Evolutionary conservation across 2,329 filamentous ascomycete species (phyloP).

Genomic region (Rachicladosporium sp.): DNA sequence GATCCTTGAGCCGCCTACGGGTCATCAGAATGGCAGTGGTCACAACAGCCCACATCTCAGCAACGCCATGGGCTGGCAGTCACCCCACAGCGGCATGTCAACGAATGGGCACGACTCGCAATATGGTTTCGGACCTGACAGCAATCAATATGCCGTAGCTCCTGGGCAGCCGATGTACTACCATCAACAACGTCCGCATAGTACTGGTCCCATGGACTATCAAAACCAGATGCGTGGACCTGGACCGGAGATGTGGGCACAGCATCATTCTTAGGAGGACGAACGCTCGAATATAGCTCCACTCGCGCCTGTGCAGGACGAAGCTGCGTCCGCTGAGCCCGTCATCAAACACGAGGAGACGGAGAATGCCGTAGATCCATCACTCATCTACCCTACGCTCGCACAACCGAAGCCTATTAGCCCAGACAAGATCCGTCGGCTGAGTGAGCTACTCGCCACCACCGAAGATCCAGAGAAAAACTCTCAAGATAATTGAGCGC

Average conservation of each 20-base stretch:
- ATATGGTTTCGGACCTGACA: constrained; percentile 71
- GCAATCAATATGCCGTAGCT: constrained; percentile 31
- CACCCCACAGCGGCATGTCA: constrained; percentile 62
- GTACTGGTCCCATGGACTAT: constrained; percentile 52
- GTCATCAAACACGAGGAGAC: too few relatives aligned
- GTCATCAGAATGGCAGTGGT: constrained; percentile 65
- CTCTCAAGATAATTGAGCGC: too few relatives aligned
- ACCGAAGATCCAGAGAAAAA: too few relatives aligned
- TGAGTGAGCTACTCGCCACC: too few relatives aligned
- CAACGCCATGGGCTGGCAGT: constrained; percentile 68
- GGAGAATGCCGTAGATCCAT: too few relatives aligned
- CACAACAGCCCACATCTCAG: constrained; percentile 75
- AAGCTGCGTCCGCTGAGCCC: too few relatives aligned
- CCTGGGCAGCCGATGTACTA: constrained; percentile 62
- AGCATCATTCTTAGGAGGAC: constrained; percentile 22
- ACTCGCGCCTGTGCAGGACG: too few relatives aligned
- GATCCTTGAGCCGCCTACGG: constrained; percentile 70
- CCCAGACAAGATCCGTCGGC: too few relatives aligned
- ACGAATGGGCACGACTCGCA: constrained; percentile 48
- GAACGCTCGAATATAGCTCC: background rate
- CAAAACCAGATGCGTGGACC: constrained; percentile 46
- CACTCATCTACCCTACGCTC: too few relatives aligned
- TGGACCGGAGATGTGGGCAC: constrained; percentile 41
- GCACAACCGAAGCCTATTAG: too few relatives aligned
- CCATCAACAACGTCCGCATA: constrained; percentile 55